A percentile compares a stretch with the other conserved stretches of the same genome.
These are phyloP conservation scores for Magnaporthiopsis incrustans DNA, from an alignment of 2,329 filamentous ascomycete genomes.

Conservation along the genomic window DNA sequence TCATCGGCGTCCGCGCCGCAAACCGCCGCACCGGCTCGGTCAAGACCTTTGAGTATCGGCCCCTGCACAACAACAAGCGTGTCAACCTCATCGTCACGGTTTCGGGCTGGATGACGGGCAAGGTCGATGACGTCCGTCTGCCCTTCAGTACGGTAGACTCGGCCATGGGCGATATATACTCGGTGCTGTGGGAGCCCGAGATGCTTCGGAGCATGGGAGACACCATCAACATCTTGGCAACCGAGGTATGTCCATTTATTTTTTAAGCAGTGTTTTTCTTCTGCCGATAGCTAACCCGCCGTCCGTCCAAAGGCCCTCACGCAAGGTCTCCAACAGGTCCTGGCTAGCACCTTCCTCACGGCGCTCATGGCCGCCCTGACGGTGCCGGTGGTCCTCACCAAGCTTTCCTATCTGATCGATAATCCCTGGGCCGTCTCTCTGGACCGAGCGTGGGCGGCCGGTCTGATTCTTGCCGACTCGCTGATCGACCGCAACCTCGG, in stretches of 20 bases:
- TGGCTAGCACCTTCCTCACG: conserved; percentile 82
- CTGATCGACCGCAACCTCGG: conserved; percentile 87
- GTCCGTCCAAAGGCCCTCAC: conserved; percentile 63
- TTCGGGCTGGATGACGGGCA: conserved; percentile 97
- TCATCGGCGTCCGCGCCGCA: conserved; percentile 82
- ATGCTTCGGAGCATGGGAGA: conserved; percentile 97
- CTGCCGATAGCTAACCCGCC: not conserved
- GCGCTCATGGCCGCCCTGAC: conserved; percentile 88
- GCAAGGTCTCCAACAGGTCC: conserved; percentile 88
- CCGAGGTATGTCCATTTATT: conserved; percentile 62
- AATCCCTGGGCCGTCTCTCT: conserved; percentile 98
- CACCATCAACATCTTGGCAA: conserved; percentile 96
- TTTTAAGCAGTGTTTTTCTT: not conserved
- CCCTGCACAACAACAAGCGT: conserved; percentile 94
- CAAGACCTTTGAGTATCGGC: conserved; percentile 93
- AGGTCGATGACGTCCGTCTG: conserved; percentile 89
- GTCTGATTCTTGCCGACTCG: conserved; percentile 89
- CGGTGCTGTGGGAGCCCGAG: conserved; percentile 93
- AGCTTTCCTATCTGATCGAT: conserved; percentile 92
- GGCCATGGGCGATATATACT: conserved; percentile 97
- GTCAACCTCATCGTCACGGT: conserved; percentile 94
- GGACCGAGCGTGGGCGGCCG: conserved; percentile 79
- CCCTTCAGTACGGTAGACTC: conserved; percentile 96
- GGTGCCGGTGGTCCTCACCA: conserved; percentile 85
- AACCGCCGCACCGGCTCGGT: conserved; percentile 82